Evolutionary conservation across 805 yeast genomes (phyloP), one percentile per base, ranked within the genome.

Genomic region (Candida sphagnicola): DNA sequence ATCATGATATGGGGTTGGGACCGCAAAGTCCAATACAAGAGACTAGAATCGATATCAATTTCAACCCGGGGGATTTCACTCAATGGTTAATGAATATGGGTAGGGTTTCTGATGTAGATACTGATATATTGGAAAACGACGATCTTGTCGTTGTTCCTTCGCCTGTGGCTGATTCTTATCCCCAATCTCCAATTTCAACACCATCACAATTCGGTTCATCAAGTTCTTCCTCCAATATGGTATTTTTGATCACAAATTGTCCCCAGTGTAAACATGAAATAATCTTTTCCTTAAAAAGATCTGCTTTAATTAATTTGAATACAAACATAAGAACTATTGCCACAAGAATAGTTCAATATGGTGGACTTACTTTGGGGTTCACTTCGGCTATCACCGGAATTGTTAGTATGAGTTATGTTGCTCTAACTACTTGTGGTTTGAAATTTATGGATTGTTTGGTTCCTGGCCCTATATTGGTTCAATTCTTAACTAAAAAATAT

Each of bases 241-340:
- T 50, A 16, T 43, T 48, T 12, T 40, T 60, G 8, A 38, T 59
- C 23, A 61, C 67, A 4, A 48, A 61, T 4, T 68, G 74, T 40
- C 72, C 73, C 3, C 74, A 68, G 42, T 68, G 74, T 42, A 65
- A 65, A 38, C 47, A 52, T 18, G 56, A 58, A 18, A 59, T 68
- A 33, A 41, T 51, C 8, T 66, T 68, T 45, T 45, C 53, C 23
- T 55, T 65, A 59, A 51, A 51, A 39, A 40, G 56, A 21, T 62
- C 66, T 28, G 34, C 49, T 6, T 26, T 61, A 5, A 41, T 68
- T 19, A 39, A 58, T 1, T 21, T 55, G n/a, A 44, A 47, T 13
- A 35, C 51, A 5, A 38, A 50, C 13, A 34, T 51, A 1, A 47
- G 53, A 16, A 30, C 47, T 2, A 34, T 49, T 4, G 17, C 61